Percentiles rank a stretch among this genome's conserved stretches.
Evolutionary conservation across 1,284 basidiomycete species (phyloP).

Genomic region (Rhodotorula sp.): DNA sequence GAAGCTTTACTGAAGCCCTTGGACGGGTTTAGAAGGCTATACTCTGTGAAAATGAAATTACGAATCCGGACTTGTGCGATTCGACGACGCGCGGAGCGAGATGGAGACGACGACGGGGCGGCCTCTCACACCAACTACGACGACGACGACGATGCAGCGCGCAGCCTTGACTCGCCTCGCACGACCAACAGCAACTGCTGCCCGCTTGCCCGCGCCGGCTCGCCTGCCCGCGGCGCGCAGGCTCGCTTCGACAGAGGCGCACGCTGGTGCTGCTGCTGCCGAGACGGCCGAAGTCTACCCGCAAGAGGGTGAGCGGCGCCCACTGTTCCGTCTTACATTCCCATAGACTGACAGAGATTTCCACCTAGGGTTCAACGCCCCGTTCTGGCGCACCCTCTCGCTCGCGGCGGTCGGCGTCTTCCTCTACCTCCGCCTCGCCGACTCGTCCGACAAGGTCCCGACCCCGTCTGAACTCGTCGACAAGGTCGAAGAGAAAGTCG

Average conservation of each 20-base stretch:
- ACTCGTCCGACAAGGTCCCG: neutral
- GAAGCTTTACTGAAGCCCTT: too few relatives aligned
- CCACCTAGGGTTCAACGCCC: slow-evolving; percentile 39
- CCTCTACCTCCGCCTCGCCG: slow-evolving; percentile 43
- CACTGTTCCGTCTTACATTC: neutral
- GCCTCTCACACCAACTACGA: too few relatives aligned
- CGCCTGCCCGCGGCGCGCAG: neutral
- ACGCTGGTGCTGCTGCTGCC: neutral
- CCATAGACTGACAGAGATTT: neutral
- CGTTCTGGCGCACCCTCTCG: slow-evolving; percentile 40
- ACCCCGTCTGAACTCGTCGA: slow-evolving; percentile 36
- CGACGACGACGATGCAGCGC: slow-evolving; percentile 7
- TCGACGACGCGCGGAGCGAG: neutral
- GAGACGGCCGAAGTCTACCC: slow-evolving; percentile 19
- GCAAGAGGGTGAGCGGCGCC: slow-evolving; percentile 26
- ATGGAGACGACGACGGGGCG: neutral
- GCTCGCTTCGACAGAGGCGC: slow-evolving; percentile 12
- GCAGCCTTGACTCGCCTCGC: neutral
- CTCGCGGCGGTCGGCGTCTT: slow-evolving; percentile 36
- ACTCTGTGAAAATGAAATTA: too few relatives aligned
- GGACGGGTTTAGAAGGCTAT: too few relatives aligned
- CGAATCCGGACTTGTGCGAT: too few relatives aligned
- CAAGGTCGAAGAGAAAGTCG: slow-evolving; percentile 15
- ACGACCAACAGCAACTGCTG: neutral
- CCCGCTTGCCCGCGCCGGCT: neutral